Base-by-base conservation (phyloP, 2,329 filamentous ascomycete genomes). In the Penicillium fuscoglaucum region DNA sequence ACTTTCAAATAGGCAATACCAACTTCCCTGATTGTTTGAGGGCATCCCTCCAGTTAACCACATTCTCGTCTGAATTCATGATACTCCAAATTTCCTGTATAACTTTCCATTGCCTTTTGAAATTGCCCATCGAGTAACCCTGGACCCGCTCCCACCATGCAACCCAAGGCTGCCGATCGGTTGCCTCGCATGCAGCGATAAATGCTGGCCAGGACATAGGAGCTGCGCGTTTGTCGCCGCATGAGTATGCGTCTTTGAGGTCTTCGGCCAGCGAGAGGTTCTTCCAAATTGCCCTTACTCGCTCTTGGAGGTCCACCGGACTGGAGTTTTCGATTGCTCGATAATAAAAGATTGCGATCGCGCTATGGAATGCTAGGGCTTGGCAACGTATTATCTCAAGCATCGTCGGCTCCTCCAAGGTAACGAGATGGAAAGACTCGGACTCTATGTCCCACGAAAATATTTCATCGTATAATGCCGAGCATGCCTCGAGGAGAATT, bases 201-300 rank as follows among this genome's bases (percentile, higher is more conserved):
- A 67, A 67, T 12, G 59, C 65, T 8, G 65, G 63, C 65, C 65
- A 67, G 6, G 65, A 66, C 57, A 67, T 66, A 3, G 64, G 61
- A 6, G 65, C 65, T 13, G 60, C 54, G 13, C 59, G 41, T 47
- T 61, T 65, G 37, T 54, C 51, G 21, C 59, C 57, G 35, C 47
- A 47, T 9, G 55, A 50, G 17, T 59, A 57, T 12, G 46, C 28
- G 2, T 61, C 37, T 40, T 67, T 67, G 21, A 64, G 53, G 7
- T 61, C 51, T 49, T 67, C 65, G 17, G 65, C 61, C 6, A 48
- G 48, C 15, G 50, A 62, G 7, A 66, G 56, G 19, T 61, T 58
- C 21, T 49, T 45, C 40, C 61, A 63, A 4, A 66, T 58, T n/a
- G 15, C 47, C 33, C 51, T 4, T 50, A 56, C 55, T 26, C 45